phyloP scores from a whole-genome alignment of 179 eudicot genomes.

The Spinacia oleracea region DNA sequence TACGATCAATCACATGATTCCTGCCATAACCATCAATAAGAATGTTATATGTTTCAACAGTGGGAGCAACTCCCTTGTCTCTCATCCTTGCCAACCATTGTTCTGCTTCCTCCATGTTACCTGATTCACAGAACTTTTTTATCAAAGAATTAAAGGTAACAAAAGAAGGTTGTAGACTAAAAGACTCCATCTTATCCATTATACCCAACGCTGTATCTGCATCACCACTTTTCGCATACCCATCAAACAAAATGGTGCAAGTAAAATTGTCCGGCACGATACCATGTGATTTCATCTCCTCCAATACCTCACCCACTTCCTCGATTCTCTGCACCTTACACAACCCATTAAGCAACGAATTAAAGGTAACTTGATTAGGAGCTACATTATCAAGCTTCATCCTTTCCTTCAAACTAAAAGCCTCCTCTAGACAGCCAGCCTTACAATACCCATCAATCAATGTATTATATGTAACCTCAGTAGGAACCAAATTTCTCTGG shows the following conservation, averaged over 20 bases:
- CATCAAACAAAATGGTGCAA: slow-evolving; percentile 65
- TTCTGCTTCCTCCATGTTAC: slow-evolving; percentile 55
- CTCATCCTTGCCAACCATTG: slow-evolving; percentile 59
- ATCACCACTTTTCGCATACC: slow-evolving; percentile 52
- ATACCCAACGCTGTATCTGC: slow-evolving; percentile 37
- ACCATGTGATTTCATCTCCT: slow-evolving; percentile 59
- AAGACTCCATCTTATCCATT: slow-evolving; percentile 48
- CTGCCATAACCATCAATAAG: slow-evolving; percentile 69
- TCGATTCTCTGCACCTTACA: slow-evolving; percentile 59
- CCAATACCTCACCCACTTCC: slow-evolving; percentile 45
- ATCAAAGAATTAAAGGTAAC: slow-evolving; percentile 60
- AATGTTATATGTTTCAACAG: slow-evolving; percentile 62
- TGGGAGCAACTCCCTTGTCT: slow-evolving; percentile 50
- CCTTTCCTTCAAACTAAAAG: slow-evolving; percentile 45
- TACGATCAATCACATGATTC: slow-evolving; percentile 44
- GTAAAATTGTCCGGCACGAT: slow-evolving; percentile 66
- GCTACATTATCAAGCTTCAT: slow-evolving; percentile 53
- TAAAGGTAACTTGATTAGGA: slow-evolving; percentile 62
- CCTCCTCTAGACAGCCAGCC: slow-evolving; percentile 47
- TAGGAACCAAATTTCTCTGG: slow-evolving; percentile 34
- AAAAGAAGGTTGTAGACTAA: slow-evolving; percentile 48
- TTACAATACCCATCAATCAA: slow-evolving; percentile 70
- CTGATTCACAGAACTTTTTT: slow-evolving; percentile 45
- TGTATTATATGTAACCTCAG: slow-evolving; percentile 49
- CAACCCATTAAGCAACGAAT: slow-evolving; percentile 68